Conservation (phyloP, 2,329 filamentous ascomycete species). For the Hirsutella minnesotensis region DNA sequence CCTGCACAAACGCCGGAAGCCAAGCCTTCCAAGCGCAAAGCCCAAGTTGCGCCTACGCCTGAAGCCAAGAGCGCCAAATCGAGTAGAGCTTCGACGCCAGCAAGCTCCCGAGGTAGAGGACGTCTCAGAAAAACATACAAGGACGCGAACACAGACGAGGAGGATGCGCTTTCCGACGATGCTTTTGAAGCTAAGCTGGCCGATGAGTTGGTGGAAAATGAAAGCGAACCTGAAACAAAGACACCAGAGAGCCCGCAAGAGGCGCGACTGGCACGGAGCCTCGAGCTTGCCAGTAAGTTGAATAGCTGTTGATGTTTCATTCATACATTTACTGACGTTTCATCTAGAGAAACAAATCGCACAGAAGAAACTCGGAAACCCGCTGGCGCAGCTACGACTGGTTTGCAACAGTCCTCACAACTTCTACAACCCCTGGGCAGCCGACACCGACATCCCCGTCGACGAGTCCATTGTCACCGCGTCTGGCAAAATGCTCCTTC, state of each 20-base stretch:
- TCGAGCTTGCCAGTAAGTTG: slow-evolving; percentile 62
- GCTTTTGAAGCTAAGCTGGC: slow-evolving; percentile 74
- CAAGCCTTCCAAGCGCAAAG: slow-evolving; percentile 19
- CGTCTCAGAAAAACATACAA: slow-evolving; percentile 37
- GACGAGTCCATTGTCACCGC: slow-evolving; percentile 77
- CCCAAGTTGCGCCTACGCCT: slow-evolving; percentile 19
- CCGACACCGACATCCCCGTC: slow-evolving; percentile 42
- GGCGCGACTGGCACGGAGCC: slow-evolving; percentile 50
- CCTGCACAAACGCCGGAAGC: slow-evolving; percentile 10
- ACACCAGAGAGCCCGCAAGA: slow-evolving; percentile 41
- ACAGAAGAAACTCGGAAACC: slow-evolving; percentile 85
- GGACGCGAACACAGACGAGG: slow-evolving; percentile 47
- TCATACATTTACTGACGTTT: not conserved
- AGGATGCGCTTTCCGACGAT: slow-evolving; percentile 57
- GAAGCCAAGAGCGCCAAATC: slow-evolving; percentile 60
- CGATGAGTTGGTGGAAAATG: slow-evolving; percentile 40
- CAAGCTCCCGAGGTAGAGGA: slow-evolving; percentile 37
- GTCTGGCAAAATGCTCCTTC: slow-evolving; percentile 89
- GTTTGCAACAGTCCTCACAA: slow-evolving; percentile 93
- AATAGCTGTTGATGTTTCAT: not conserved
- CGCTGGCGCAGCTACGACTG: slow-evolving; percentile 79
- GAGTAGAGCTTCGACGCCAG: slow-evolving; percentile 64
- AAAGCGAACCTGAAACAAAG: slow-evolving; percentile 12
- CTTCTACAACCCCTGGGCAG: slow-evolving; percentile 84
- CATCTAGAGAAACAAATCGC: slow-evolving; percentile 65